Base-by-base conservation (phyloP, 176 grass and related monocot genomes). In the Guadua angustifolia region DNA sequence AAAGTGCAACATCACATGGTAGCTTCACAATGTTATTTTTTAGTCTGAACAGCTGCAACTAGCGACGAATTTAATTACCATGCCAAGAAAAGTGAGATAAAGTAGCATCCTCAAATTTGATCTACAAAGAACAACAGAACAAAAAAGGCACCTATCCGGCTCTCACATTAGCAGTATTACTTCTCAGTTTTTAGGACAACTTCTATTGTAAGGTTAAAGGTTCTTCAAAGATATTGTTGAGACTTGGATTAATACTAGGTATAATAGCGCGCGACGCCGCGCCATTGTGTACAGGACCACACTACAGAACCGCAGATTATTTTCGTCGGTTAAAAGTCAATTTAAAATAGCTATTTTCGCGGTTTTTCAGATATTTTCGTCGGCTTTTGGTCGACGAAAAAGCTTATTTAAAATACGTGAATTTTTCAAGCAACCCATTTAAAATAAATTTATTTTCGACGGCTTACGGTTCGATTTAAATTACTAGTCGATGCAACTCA, bases 31-130 rank as follows among this genome's bases (percentile, higher is more conserved):
- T 62, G 33, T 24, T 75, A 61, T 50, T 80, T 19, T 19, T 25
- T 68, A 61, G 32, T 25, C 2, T 2, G 44, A n/a, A n/a, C 47
- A 89, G 44, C 49, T 68, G 64, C 33, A 35, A 35, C 33, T 35
- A 35, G 33, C 33, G 1, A 35, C n/a, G n/a, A n/a, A n/a, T 35
- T 58, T 21, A 59, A 32, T 61, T 18, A 60, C 22, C 73, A 62
- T 35, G 45, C 51, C 17, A 75, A 49, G 39, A 75, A 84, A 74
- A 80, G n/a, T 14, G 65, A 59, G 52, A 80, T 67, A 71, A 26
- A 58, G 45, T 49, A 62, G n/a, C 12, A 75, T 60, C 39, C 21
- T 50, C 26, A 82, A 62, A 70, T 44, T 77, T 19, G 3, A 74
- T 22, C 38, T 49, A 35, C 9, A 72, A 71, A 64, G 42, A 69